Evolutionary conservation across 805 yeast species (phyloP), one percentile per base, ranked within the genome.

Genomic region (Kluyveromyces aestuarii): DNA sequence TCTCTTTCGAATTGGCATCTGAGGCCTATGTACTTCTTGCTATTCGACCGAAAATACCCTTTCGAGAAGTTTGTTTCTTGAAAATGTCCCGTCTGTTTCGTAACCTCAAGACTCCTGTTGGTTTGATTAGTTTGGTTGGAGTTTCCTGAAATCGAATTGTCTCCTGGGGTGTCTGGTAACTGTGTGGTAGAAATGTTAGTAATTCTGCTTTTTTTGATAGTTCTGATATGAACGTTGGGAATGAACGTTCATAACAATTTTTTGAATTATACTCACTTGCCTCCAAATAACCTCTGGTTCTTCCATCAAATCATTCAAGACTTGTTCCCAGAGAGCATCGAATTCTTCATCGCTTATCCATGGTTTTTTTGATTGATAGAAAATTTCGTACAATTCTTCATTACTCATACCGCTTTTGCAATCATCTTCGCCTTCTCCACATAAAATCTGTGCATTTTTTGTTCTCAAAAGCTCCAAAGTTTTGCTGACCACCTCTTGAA

Each of bases 271-370:
- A 63, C 62, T 59, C 75, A 81, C 87, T 76, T 81, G 86, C 86
- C 93, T 82, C 77, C 84, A 84, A 68, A 76, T 79, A 62, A 83
- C 74, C 63, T 81, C 87, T 40, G 85, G 82, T 68, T 82, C 84
- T 48, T 71, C 73, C 52, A 79, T 77, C 53, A 87, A 72, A 56
- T 80, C 82, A 36, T 70, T 62, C 2, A 81, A 60, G n/a, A 82
- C 82, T 56, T 79, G 76, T 25, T 61, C 60, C 96, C 96, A 88
- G 50, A 85, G 72, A 50, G 79, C 84, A 55, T 84, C 83, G 62
- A 84, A 86, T 53, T 87, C 93, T 36, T 79, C 80, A 48, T 72
- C 77, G 40, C 58, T 59, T 27, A 70, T 53, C 59, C 64, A 54
- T 33, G 69, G 56, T 41, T 67, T 62, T 50, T 67, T 63, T 33